Conservation (phyloP, 2,329 filamentous ascomycete species). For the Zymoseptoria pseudotritici region DNA sequence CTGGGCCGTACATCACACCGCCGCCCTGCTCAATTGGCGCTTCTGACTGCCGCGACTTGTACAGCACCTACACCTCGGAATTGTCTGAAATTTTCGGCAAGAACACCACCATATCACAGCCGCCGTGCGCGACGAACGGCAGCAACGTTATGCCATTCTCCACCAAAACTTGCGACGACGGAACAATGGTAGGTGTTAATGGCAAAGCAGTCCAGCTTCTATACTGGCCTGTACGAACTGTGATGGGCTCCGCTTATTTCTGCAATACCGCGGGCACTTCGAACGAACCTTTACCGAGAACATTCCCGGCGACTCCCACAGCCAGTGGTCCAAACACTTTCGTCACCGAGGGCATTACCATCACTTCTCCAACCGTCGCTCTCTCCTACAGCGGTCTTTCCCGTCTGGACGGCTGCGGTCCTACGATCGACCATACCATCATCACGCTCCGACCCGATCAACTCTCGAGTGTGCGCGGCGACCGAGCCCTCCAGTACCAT, state of each 20-base stretch:
- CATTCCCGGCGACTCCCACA: slow-evolving; percentile 11
- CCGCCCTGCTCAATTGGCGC: slow-evolving; percentile 11
- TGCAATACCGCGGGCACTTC: background rate
- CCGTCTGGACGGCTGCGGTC: slow-evolving; percentile 17
- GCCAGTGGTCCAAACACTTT: slow-evolving; percentile 15
- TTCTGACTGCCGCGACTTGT: slow-evolving; percentile 6
- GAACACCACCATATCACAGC: slow-evolving; percentile 1
- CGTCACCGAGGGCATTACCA: slow-evolving; percentile 19
- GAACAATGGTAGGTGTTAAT: background rate
- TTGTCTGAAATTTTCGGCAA: background rate
- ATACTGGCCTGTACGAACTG: slow-evolving; percentile 19
- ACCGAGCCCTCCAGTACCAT: slow-evolving; percentile 8
- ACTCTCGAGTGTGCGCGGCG: slow-evolving; percentile 16
- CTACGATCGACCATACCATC: slow-evolving; percentile 16
- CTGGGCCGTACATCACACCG: slow-evolving; percentile 8
- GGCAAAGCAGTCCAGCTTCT: slow-evolving; percentile 9
- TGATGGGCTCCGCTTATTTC: slow-evolving; percentile 5
- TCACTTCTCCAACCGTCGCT: slow-evolving; percentile 18
- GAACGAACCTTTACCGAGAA: slow-evolving; percentile 1
- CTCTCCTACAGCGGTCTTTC: slow-evolving; percentile 11
- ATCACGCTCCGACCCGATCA: slow-evolving; percentile 14
- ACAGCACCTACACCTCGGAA: slow-evolving; percentile 4
- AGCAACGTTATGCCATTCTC: slow-evolving; percentile 6
- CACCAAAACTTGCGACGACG: background rate
- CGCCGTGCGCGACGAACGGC: slow-evolving; percentile 9